Evolutionary conservation across 768 basidiomycete genomes (phyloP), one percentile per base, ranked within the genome.

Genomic region (Leccinum obscurum): DNA sequence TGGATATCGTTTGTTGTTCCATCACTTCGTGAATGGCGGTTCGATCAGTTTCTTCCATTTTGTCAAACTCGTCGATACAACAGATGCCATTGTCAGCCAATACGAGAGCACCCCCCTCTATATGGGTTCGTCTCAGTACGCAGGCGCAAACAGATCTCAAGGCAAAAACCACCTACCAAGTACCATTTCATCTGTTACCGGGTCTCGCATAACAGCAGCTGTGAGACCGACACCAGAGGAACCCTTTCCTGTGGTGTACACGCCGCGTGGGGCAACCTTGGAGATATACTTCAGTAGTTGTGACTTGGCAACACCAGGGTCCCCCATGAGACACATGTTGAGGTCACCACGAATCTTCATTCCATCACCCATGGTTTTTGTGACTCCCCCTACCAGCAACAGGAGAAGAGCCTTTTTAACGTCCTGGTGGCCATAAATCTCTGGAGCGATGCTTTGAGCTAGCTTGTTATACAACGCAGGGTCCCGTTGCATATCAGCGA

Each of bases 11-110:
- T 77, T 99, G 97, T 75, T 98, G 97, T 77, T 98, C 96, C 97
- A 99, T 99, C 61, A 99, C 97, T 82, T 99, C 97, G 77, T 99
- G 97, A 62, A 99, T 98, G 14, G 97, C 93, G 2, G 97, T 98
- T 66, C 97, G 83, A 74, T 98, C 97, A 1, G 93, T 75, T 77
- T 99, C 97, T 66, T 98, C 97, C 97, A 99, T 99, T 75, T 99
- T 98, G 79, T 99, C 97, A 71, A 99, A 99, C 72, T 99, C 97
- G 66, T 99, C 97, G 63, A 99, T 99, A 75, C 96, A 98, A 78
- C 95, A 98, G 69, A 99, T 99, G 30, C 97, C 97, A 65, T 99
- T 99, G 75, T 99, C 97, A 11, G 97, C 96, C 52, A 99, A 85
- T 15, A 99, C 97, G 56, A 99, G 85, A n/a, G 97, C 97, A 30